Conservation (phyloP, 495 filamentous ascomycete genomes). For the Haplographium delicatum region DNA sequence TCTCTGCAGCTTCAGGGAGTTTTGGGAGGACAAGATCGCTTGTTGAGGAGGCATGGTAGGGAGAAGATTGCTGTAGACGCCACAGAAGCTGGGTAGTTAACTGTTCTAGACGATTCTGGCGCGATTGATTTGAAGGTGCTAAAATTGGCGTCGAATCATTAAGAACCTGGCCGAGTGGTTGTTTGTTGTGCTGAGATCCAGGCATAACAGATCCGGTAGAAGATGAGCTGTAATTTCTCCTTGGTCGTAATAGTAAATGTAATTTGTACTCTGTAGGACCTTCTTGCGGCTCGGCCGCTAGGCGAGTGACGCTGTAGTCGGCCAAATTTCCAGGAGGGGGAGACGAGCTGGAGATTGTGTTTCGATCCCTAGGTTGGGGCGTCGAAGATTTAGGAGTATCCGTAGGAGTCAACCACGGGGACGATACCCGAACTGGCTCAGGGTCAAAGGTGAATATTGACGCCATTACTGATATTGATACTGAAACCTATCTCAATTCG, state of each 20-base stretch:
- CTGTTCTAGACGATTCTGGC: slow-evolving; percentile 80
- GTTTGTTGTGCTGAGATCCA: slow-evolving; percentile 54
- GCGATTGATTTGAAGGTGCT: slow-evolving; percentile 49
- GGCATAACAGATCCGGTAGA: slow-evolving; percentile 56
- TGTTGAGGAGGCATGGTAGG: slow-evolving; percentile 74
- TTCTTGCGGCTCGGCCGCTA: slow-evolving; percentile 88
- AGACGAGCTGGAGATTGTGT: slow-evolving; percentile 17
- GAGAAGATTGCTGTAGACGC: slow-evolving; percentile 91
- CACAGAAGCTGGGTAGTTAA: slow-evolving; percentile 92
- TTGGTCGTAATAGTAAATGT: slow-evolving; percentile 77
- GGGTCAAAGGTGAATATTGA: slow-evolving; percentile 95
- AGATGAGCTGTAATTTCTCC: slow-evolving; percentile 62
- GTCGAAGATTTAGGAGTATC: slow-evolving; percentile 22
- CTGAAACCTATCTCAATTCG: neutral
- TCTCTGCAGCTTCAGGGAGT: slow-evolving; percentile 57
- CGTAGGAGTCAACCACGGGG: slow-evolving; percentile 67
- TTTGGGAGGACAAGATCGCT: slow-evolving; percentile 65
- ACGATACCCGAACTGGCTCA: slow-evolving; percentile 79
- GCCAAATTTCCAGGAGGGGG: slow-evolving; percentile 50
- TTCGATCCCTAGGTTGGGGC: slow-evolving; percentile 11
- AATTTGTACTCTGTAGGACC: slow-evolving; percentile 96
- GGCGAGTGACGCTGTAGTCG: slow-evolving; percentile 66
- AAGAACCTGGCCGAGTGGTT: slow-evolving; percentile 20
- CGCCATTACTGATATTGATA: slow-evolving; percentile 53
- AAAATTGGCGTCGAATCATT: slow-evolving; percentile 24